phyloP scores from a whole-genome alignment of 495 filamentous ascomycete genomes.

The Aspergillus incahuasiensis region DNA sequence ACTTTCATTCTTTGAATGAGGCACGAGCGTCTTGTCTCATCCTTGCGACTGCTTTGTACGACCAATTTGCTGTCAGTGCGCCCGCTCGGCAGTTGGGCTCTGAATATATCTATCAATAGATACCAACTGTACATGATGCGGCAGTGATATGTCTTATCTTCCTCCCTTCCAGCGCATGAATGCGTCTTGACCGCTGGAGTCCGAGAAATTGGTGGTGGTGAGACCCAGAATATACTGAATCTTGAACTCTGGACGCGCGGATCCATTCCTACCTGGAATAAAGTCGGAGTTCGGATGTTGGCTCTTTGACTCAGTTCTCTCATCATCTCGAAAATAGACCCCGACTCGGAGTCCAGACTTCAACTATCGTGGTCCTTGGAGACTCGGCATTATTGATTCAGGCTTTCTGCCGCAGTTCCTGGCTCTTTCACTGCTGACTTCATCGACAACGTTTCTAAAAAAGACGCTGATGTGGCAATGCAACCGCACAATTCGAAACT shows the following conservation, averaged over 20 bases:
- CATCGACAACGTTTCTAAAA: neutral
- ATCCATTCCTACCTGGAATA: neutral
- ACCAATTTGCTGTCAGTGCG: neutral
- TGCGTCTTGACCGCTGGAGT: neutral
- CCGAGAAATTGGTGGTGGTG: neutral
- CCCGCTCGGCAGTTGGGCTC: neutral
- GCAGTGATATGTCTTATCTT: neutral
- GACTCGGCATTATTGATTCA: neutral
- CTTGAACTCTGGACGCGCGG: neutral
- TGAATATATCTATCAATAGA: neutral
- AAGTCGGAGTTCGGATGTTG: neutral
- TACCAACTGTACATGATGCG: neutral
- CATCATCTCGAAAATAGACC: neutral
- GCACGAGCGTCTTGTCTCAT: neutral
- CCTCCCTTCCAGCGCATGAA: neutral
- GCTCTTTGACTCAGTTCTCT: neutral
- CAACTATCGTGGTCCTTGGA: neutral
- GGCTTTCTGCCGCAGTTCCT: neutral
- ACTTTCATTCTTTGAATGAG: neutral
- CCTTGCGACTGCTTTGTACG: neutral
- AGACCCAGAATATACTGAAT: neutral
- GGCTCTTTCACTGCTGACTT: neutral
- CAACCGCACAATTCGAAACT: neutral
- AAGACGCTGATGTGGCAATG: constrained; percentile 1
- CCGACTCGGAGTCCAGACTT: neutral